A percentile compares a stretch with the other conserved stretches of the same genome.
Evolutionary conservation across 129 eudicot genomes (phyloP).

Genomic region (Scalesia atractyloides): DNA sequence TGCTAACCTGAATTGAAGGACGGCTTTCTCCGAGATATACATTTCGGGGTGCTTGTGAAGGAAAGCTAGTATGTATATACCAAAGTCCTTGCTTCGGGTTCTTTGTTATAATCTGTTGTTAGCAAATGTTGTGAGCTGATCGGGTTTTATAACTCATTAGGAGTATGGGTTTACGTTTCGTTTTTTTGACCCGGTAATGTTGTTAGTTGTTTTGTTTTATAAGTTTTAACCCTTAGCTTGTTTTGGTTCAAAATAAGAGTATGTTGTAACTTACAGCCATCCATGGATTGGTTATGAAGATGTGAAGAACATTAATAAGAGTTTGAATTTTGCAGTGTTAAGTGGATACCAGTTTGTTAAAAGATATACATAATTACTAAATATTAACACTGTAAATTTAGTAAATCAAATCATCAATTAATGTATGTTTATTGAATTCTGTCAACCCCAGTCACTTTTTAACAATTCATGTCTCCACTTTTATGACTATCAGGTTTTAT

Average conservation of each 20-base stretch:
- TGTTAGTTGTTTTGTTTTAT: constrained; percentile 27
- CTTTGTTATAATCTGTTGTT: constrained; percentile 25
- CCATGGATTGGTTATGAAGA: constrained; percentile 15
- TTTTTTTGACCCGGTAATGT: constrained; percentile 21
- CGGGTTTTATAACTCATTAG: constrained; percentile 37
- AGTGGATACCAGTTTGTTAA: too few relatives aligned
- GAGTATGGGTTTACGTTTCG: constrained; percentile 36
- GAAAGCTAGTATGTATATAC: constrained; percentile 51
- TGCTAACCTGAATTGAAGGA: constrained; percentile 40
- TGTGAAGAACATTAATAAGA: neutral
- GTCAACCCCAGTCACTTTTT: too few relatives aligned
- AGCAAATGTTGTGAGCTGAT: constrained; percentile 40
- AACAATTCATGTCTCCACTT: too few relatives aligned
- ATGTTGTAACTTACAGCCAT: constrained; percentile 7
- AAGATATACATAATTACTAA: too few relatives aligned
- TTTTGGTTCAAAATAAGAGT: constrained; percentile 31
- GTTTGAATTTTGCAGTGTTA: too few relatives aligned
- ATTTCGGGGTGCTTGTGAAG: constrained; percentile 32
- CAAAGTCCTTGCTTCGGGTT: constrained; percentile 29
- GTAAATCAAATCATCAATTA: too few relatives aligned
- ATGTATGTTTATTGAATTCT: too few relatives aligned
- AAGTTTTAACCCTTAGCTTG: neutral
- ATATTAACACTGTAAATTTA: too few relatives aligned
- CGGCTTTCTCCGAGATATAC: constrained; percentile 39
- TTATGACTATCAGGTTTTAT: too few relatives aligned